Conservation (phyloP, 2,329 filamentous ascomycete species). For the Monascus ruber region DNA sequence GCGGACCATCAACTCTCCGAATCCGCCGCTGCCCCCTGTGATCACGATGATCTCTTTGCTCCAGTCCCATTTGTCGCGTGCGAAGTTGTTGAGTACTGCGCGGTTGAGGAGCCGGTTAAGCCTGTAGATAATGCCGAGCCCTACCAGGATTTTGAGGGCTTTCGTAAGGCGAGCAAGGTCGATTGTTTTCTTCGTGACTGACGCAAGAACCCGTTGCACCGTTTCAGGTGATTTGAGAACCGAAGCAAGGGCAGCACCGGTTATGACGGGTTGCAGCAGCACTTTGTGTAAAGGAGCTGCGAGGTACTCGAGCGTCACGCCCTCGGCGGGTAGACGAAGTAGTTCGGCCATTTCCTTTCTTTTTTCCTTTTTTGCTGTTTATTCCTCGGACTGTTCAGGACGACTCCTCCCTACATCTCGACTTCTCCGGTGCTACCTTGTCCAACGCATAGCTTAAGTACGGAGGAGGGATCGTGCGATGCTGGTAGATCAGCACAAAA, state of each 20-base stretch:
- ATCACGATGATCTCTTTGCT: neutral
- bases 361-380: neutral
- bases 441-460: too few species aligned
- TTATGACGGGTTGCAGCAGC: neutral
- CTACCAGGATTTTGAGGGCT: neutral
- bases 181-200: neutral
- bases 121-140: neutral
- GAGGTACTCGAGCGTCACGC: neutral
- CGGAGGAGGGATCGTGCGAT: too few species aligned
- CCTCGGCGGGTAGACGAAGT: neutral
- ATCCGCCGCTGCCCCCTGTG: neutral
- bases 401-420: too few species aligned
- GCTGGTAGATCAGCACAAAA: too few species aligned
- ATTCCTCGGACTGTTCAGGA: neutral
- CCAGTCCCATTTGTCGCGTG: neutral
- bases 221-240: neutral
- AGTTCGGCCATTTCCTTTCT: neutral
- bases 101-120: neutral
- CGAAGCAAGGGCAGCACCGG: neutral
- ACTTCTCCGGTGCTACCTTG: too few species aligned
- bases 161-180: neutral
- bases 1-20: neutral
- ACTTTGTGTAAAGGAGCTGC: neutral
- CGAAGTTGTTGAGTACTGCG: neutral
- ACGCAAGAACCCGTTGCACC: neutral